phyloP scores from a whole-genome alignment of 2,329 filamentous ascomycete species.

The Monosporascus sp. region DNA sequence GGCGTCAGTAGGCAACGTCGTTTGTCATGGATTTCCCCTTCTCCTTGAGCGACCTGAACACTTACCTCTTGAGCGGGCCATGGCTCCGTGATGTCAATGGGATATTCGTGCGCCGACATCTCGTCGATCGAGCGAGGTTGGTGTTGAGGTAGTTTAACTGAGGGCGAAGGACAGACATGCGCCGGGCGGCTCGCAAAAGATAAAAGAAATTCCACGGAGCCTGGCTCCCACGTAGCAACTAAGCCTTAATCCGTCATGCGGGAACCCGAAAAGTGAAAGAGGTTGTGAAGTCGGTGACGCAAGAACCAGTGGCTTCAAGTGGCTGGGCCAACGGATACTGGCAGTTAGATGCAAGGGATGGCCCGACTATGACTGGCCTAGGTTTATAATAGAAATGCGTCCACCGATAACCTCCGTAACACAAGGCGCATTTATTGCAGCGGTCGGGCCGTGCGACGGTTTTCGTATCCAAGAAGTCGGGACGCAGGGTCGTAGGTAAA shows the following conservation, averaged over 20 bases:
- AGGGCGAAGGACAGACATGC: background rate
- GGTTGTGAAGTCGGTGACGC: constrained; percentile 1
- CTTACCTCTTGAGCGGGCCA: constrained; percentile 50
- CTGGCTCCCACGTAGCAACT: background rate
- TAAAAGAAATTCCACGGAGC: background rate
- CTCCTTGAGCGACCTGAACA: background rate
- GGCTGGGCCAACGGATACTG: constrained; percentile 13
- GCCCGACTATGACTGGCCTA: background rate
- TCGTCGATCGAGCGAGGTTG: constrained; percentile 8
- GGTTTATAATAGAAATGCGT: background rate
- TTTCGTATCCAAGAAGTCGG: background rate
- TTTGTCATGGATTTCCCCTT: background rate
- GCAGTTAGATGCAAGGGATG: constrained; percentile 16
- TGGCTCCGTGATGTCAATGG: constrained; percentile 29
- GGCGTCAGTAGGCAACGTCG: constrained; percentile 9
- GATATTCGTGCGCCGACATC: constrained; percentile 31
- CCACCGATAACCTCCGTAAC: background rate
- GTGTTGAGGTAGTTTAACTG: background rate
- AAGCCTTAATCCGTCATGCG: constrained; percentile 2
- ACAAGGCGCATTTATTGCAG: background rate
- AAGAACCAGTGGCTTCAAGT: background rate
- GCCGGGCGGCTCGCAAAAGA: background rate
- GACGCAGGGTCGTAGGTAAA: background rate
- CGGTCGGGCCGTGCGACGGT: background rate
- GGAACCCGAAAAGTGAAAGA: constrained; percentile 2